These are phyloP conservation scores for Lepidium didymum DNA, from an alignment of 345 rosid species.

Conservation along the genomic window DNA sequence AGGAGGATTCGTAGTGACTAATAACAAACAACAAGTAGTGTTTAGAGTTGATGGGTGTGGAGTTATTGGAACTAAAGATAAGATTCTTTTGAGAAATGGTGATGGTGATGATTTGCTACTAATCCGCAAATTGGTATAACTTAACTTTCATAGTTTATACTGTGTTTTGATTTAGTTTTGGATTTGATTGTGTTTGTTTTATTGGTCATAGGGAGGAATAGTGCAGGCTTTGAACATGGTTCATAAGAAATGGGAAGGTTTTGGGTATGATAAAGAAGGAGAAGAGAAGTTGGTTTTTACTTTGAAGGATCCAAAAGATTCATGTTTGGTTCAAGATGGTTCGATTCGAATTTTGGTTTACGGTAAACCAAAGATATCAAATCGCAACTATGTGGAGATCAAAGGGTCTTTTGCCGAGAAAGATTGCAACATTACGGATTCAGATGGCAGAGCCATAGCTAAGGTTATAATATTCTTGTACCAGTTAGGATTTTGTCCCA, in stretches of 20 bases:
- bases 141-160: neutral
- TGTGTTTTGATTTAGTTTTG: neutral
- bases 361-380: conserved; percentile 23
- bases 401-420: conserved; percentile 56
- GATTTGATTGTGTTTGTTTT: neutral
- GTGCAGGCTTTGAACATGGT: conserved; percentile 64
- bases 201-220: conserved; percentile 45
- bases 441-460: conserved; percentile 43
- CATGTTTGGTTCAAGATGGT: conserved; percentile 37
- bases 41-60: conserved; percentile 86
- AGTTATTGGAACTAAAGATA: conserved; percentile 51
- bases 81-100: conserved; percentile 42
- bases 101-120: conserved; percentile 57
- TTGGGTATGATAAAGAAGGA: conserved; percentile 52
- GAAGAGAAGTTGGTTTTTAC: conserved; percentile 48
- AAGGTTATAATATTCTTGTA: conserved; percentile 31
- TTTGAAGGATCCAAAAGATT: conserved; percentile 45
- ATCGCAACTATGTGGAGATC: conserved; percentile 40
- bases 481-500: too few relatives aligned
- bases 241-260: conserved; percentile 69
- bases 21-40: conserved; percentile 49
- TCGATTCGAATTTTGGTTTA: conserved; percentile 39
- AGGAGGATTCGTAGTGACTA: conserved; percentile 78
- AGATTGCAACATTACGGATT: conserved; percentile 46
- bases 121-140: conserved; percentile 68